Evolutionary conservation across 257 asterid species (phyloP), one percentile per base, ranked within the genome.

Genomic region (Petunia secreta): DNA sequence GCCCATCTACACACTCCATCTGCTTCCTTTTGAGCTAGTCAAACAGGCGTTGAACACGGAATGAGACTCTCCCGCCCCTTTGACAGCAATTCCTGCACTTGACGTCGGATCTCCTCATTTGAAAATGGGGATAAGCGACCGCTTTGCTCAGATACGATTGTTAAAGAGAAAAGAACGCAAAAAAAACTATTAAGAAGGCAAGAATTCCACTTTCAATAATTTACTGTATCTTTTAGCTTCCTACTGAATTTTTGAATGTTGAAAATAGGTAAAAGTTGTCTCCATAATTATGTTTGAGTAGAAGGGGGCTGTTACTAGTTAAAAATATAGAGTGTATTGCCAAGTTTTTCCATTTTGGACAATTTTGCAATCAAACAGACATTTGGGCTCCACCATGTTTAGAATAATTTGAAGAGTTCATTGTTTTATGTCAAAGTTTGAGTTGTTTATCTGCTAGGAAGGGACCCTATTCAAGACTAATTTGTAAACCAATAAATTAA

Each of bases 401-500:
- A 25, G 25, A 69, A 69, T 4, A 69, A 69, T 69, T 46, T 69
- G 59, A 46, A 25, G 77, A 46, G n/a, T 69, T 5, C 9, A 46
- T 4, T 69, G 77, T 69, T 69, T 69, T 59, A 69, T 69, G 43
- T 41, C 59, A 10, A 69, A 25, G 43, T 48, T 69, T 69, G 40
- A 48, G 15, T 48, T 63, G 16, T 71, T 13, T 16, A 71, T 71
- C 43, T 39, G 48, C 25, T 46, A 71, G 34, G 8, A 39, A 69
- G 59, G 59, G 43, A 1, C 59, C 9, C 38, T 25, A 69, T 46
- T 69, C 25, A 46, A 46, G 37, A 5, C 16, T 69, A 25, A 9
- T 1, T 16, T 9, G n/a, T 69, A 1, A 11, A 44, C 10, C 41
- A 69, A 44, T 4, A 16, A 39, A 39, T 25, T 25, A 25, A 25